Evolutionary conservation across 495 filamentous ascomycete genomes (phyloP).

Genomic region (Pseudomonodictys pantanalensis): DNA sequence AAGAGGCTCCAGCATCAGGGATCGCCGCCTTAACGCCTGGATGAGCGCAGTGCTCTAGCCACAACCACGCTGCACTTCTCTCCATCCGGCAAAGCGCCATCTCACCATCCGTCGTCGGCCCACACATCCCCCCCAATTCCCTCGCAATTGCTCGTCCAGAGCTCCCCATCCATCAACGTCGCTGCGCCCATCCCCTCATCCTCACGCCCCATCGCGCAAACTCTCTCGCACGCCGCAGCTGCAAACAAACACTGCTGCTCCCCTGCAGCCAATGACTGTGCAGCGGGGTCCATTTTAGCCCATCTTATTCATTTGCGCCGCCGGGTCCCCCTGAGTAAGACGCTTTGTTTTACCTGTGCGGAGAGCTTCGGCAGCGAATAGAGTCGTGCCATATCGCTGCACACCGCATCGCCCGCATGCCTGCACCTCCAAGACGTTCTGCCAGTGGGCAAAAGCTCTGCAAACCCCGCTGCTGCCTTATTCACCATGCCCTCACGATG

Average conservation of each 20-base stretch:
- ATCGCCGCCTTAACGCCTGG: not conserved
- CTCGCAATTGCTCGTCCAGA: not conserved
- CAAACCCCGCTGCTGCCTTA: constrained; percentile 5
- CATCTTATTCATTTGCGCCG: constrained; percentile 27
- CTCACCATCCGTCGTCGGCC: not conserved
- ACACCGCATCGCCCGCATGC: constrained; percentile 19
- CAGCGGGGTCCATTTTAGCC: constrained; percentile 15
- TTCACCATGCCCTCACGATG: not conserved
- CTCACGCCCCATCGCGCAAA: not conserved
- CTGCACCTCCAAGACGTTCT: constrained; percentile 10
- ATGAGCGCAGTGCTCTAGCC: not conserved
- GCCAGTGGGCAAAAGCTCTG: not conserved
- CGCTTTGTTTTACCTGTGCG: constrained; percentile 11
- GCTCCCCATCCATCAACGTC: not conserved
- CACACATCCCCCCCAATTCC: not conserved
- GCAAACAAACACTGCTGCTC: constrained; percentile 17
- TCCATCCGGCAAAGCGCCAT: not conserved
- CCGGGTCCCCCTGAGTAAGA: constrained; percentile 14
- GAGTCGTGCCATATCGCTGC: constrained; percentile 12
- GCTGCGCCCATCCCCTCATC: not conserved
- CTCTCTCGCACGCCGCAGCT: not conserved
- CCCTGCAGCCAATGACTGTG: constrained; percentile 19
- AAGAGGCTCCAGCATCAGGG: constrained; percentile 1
- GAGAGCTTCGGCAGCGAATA: constrained; percentile 28
- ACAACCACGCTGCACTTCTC: not conserved